Evolutionary conservation across 768 basidiomycete species (phyloP).

Genomic region (Trametes sanguinea): DNA sequence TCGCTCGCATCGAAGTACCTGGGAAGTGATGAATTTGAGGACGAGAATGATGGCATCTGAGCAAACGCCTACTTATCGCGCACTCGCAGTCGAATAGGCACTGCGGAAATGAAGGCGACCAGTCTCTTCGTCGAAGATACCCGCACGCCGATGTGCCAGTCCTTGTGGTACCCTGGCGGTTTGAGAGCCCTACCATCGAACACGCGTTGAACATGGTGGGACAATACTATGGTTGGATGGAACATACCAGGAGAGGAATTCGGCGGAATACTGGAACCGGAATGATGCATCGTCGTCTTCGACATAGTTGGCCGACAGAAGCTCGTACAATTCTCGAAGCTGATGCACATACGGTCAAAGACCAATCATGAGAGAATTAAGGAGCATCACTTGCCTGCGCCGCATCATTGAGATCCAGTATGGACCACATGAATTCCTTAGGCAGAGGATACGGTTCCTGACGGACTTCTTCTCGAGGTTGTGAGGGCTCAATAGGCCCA

Average conservation of each 20-base stretch:
- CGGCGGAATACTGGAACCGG: constrained; percentile 93
- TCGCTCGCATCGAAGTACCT: constrained; percentile 78
- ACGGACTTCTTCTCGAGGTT: constrained; percentile 73
- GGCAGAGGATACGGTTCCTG: constrained; percentile 89
- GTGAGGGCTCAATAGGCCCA: constrained; percentile 86
- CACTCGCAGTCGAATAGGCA: constrained; percentile 85
- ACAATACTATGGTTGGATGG: not conserved
- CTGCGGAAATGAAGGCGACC: constrained; percentile 94
- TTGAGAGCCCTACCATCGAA: constrained; percentile 76
- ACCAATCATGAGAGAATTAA: not conserved
- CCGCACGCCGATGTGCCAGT: constrained; percentile 97
- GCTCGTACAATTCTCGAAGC: constrained; percentile 89
- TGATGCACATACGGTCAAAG: constrained; percentile 33
- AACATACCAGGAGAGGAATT: constrained; percentile 86
- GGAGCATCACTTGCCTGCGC: constrained; percentile 52
- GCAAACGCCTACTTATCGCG: constrained; percentile 66
- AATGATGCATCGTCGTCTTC: constrained; percentile 97
- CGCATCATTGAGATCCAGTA: constrained; percentile 75
- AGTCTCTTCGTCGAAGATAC: constrained; percentile 89
- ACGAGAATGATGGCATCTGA: not conserved
- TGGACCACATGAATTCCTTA: constrained; percentile 90
- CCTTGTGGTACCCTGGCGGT: constrained; percentile 88
- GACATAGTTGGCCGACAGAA: constrained; percentile 92
- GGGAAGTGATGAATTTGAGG: constrained; percentile 12
- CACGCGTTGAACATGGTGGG: not conserved